A percentile compares a stretch with the other conserved stretches of the same genome.
phyloP scores from a whole-genome alignment of 2,329 filamentous ascomycete species.

The Byssothecium circinans region DNA sequence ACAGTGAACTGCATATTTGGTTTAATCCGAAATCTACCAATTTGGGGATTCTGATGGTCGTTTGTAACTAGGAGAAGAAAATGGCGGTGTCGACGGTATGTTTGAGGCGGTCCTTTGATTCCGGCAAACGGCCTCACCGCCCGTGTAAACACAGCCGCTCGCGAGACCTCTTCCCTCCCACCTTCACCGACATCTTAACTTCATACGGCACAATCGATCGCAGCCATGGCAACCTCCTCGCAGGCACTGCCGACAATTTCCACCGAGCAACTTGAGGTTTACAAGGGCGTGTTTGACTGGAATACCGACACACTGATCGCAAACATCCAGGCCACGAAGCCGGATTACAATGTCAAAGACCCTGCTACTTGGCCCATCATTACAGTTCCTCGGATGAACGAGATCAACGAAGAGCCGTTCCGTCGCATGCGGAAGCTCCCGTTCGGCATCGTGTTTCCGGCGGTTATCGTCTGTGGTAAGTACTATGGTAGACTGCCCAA shows the following conservation, averaged over 20 bases:
- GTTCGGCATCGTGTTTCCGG: neutral
- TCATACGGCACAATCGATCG: neutral
- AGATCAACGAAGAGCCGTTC: neutral
- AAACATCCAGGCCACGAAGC: neutral
- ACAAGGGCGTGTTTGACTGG: neutral
- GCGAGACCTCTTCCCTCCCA: neutral
- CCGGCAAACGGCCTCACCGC: too few relatives aligned
- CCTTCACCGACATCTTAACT: neutral
- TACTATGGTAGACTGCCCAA: neutral
- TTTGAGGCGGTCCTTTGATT: too few relatives aligned
- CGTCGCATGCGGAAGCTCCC: neutral
- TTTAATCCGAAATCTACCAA: too few relatives aligned
- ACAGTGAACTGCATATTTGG: too few relatives aligned
- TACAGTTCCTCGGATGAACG: neutral
- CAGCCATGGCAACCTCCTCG: neutral
- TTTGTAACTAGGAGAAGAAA: too few relatives aligned
- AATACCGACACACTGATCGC: neutral
- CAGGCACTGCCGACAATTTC: neutral
- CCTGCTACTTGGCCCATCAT: constrained; percentile 4
- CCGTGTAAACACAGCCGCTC: neutral
- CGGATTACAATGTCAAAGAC: neutral
- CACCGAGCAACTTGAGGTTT: neutral
- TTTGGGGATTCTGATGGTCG: too few relatives aligned
- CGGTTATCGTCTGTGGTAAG: neutral
- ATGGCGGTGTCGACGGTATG: too few relatives aligned